Evolutionary conservation across 345 rosid genomes (phyloP), one percentile per base, ranked within the genome.

Genomic region (Bruguiera parviflora): DNA sequence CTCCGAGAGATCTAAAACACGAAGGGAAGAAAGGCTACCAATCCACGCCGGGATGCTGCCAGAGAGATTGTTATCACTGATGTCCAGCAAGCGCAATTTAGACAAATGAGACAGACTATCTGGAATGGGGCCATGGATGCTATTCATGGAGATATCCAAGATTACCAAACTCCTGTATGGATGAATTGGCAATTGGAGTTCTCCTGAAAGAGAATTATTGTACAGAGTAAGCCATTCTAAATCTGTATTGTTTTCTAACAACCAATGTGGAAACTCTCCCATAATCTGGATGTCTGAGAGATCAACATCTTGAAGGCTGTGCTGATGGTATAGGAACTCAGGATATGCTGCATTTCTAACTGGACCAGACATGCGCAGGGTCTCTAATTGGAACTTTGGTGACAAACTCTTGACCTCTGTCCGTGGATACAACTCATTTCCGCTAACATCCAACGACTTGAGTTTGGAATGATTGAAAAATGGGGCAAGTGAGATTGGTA

Each of bases 221-320:
- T 28, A 18, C 3, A 65, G 6, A n/a, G 0, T 0, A 31, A 65
- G 60, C 1, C 1, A 11, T 49, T 8, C 25, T 28, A 65, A 27
- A 8, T 65, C 32, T n/a, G 60, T 65, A 9, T 65, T 52, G 10
- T 65, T 65, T 16, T 52, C 28, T 20, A 65, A n/a, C 19, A 65
- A 31, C 59, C 69, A 65, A 65, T 51, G 20, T 20, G 69, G 59
- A 53, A 65, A 52, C 10, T 8, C 25, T 8, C 29, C 49, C 28
- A 1, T 20, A 25, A 52, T n/a, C 8, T 52, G n/a, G 20, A 52
- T 28, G n/a, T 52, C 25, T 31, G 58, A 49, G 20, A 51, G 43
- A 8, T 27, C 43, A 28, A 65, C 46, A 20, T 1, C 0, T 28
- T 31, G 4, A 19, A 65, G n/a, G 18, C 32, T 21, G 28, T 29